Base-by-base conservation (phyloP, 2,329 filamentous ascomycete genomes). In the Phialocephala sp. region DNA sequence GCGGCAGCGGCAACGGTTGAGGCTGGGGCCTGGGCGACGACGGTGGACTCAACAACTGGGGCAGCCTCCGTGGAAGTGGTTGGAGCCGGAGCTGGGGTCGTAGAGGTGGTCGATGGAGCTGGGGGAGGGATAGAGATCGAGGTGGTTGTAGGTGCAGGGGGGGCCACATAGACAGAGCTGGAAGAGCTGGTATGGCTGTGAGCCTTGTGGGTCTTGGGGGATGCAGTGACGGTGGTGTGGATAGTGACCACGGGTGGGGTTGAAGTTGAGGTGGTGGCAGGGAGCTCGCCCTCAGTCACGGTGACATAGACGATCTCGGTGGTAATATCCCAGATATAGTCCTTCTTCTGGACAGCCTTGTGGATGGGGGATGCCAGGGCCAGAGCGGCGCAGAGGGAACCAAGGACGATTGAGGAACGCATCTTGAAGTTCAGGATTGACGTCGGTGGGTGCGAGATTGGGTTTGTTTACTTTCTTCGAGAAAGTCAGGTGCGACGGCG, bases 331-430 rank as follows among this genome's bases (percentile, higher is more conserved):
- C 57, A 70, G 14, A 72, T 64, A 37, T 66, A 57, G 14, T 68
- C 71, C 67, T 72, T 71, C 69, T 73, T 74, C 47, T 73, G 67
- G 35, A 77, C 75, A 72, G 75, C 75, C 63, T 68, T 67, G 62
- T 74, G 69, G 71, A 79, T 45, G 27, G 79, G 78, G 35, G 68
- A 73, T 57, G 76, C 76, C 58, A 76, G 59, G 64, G 74, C 78
- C 65, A 79, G 66, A 55, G 72, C 71, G 59, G 77, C 78, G 63
- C 74, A 71, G 69, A 77, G 68, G 59, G 76, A 72, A 50, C 73
- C 72, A 69, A 80, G 60, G 52, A 79, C 61, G 62, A 75, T 73
- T 39, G 79, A 79, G 61, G 75, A 77, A 76, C 76, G 79, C 80
- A 81, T 81, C 64, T 76, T 80, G 75, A 70, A 56, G 63, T 32